phyloP scores from a whole-genome alignment of 352 stramenopile species.

The Globisporangium orthogonon region DNA sequence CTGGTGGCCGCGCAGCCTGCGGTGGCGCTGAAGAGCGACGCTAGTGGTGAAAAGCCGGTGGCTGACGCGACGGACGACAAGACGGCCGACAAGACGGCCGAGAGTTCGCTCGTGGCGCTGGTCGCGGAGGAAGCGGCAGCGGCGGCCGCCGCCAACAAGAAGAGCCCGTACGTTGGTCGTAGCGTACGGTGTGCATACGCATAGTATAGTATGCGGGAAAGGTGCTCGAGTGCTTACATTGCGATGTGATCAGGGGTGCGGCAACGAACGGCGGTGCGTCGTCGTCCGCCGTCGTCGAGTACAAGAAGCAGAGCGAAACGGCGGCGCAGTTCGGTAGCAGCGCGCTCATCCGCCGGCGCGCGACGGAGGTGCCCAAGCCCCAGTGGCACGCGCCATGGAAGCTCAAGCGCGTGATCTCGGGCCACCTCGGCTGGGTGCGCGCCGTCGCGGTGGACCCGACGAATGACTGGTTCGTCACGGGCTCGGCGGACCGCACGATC shows the following conservation, averaged over 20 bases:
- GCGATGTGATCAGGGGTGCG: not conserved
- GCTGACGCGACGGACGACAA: not conserved
- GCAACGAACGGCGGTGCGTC: conserved; percentile 1
- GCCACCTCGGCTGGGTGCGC: conserved; percentile 96
- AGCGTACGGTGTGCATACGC: no score
- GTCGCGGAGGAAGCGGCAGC: conserved; percentile 51
- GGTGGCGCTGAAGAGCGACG: conserved; percentile 2
- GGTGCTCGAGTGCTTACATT: not conserved
- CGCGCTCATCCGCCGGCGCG: conserved; percentile 70
- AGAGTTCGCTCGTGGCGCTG: conserved; percentile 39
- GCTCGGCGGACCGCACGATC: conserved; percentile 96
- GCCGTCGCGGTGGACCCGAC: conserved; percentile 96
- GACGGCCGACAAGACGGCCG: not conserved
- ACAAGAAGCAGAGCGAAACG: conserved; percentile 47
- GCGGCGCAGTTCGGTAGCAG: conserved; percentile 45
- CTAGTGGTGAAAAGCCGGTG: not conserved
- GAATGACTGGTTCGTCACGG: conserved; percentile 98
- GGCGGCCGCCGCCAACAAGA: conserved; percentile 30
- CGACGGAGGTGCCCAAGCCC: conserved; percentile 91
- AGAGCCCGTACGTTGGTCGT: conserved; percentile 29
- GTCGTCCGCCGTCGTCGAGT: conserved; percentile 45
- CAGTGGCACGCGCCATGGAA: conserved; percentile 99
- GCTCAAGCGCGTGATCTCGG: conserved; percentile 94
- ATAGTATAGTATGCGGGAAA: no score
- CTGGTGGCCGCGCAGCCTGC: conserved; percentile 28